Conservation (phyloP, 441 rosid species). For the Populus trichocarpa region DNA sequence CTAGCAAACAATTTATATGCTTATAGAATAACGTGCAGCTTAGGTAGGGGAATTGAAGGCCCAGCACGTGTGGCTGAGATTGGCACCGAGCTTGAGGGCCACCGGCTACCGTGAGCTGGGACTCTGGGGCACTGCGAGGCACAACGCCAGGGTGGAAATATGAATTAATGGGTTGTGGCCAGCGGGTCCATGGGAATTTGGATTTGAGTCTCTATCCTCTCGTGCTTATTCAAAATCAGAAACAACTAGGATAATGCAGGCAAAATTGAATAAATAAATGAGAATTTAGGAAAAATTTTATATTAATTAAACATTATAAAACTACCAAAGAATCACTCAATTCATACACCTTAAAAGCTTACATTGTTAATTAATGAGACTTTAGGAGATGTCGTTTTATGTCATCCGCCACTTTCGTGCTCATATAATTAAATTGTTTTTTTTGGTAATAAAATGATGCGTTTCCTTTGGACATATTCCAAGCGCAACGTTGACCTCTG, state of each 20-base stretch:
- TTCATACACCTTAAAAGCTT: neutral
- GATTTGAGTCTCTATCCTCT: too few species aligned
- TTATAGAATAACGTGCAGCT: neutral
- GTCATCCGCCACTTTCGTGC: neutral
- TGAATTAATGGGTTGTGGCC: neutral
- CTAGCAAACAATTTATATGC: neutral
- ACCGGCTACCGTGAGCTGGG: neutral
- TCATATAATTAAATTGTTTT: neutral
- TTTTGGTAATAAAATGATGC: neutral
- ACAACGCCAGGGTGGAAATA: neutral
- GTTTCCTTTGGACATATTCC: neutral
- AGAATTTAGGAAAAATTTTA: neutral
- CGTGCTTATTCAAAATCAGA: neutral
- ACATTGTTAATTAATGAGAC: neutral
- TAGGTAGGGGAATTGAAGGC: neutral
- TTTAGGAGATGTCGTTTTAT: neutral
- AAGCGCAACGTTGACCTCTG: neutral
- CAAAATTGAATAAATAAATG: neutral
- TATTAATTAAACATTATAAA: neutral
- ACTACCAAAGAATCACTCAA: neutral
- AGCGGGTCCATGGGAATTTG: too few species aligned
- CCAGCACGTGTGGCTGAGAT: neutral
- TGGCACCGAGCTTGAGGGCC: neutral
- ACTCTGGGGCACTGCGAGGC: neutral
- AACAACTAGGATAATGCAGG: neutral